Evolutionary conservation across 2,329 filamentous ascomycete species (phyloP).

Genomic region (Nothophaeocryptopus gaeumannii): DNA sequence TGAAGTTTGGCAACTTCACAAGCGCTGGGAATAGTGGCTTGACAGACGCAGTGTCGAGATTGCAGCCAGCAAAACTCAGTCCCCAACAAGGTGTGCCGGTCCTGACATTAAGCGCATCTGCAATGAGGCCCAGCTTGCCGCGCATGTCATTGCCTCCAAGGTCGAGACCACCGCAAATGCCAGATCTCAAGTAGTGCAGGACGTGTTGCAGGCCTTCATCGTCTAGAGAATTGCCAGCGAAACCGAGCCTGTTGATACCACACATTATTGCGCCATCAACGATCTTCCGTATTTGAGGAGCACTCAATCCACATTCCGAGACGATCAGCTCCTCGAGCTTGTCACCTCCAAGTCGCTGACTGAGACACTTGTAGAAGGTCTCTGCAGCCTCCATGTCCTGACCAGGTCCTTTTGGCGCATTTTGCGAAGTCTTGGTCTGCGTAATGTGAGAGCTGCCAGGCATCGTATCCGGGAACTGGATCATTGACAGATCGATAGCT

Average conservation of each 20-base stretch:
- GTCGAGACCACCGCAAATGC: constrained; percentile 82
- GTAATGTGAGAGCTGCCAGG: constrained; percentile 25
- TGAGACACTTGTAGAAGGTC: constrained; percentile 71
- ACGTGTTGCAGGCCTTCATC: constrained; percentile 72
- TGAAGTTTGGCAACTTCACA: constrained; percentile 66
- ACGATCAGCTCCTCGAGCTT: constrained; percentile 80
- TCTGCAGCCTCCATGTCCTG: constrained; percentile 54
- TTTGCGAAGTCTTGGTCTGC: constrained; percentile 21
- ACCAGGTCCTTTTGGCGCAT: constrained; percentile 29
- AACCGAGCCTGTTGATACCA: constrained; percentile 72
- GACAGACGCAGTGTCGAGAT: constrained; percentile 69
- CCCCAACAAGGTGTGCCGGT: constrained; percentile 64
- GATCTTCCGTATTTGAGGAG: constrained; percentile 68
- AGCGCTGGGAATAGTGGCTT: constrained; percentile 73
- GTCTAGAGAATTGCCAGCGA: constrained; percentile 79
- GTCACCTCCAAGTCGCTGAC: constrained; percentile 70
- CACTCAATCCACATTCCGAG: constrained; percentile 71
- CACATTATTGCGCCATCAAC: constrained; percentile 80
- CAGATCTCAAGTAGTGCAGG: constrained; percentile 69
- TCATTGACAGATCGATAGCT: constrained; percentile 79
- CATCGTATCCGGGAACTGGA: constrained; percentile 64
- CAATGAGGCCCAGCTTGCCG: constrained; percentile 45
- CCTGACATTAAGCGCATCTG: constrained; percentile 49
- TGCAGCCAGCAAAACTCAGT: constrained; percentile 81
- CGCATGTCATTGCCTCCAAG: constrained; percentile 76